These are phyloP conservation scores for Linum usitatissimum DNA, from an alignment of 345 rosid species.

Conservation along the genomic window DNA sequence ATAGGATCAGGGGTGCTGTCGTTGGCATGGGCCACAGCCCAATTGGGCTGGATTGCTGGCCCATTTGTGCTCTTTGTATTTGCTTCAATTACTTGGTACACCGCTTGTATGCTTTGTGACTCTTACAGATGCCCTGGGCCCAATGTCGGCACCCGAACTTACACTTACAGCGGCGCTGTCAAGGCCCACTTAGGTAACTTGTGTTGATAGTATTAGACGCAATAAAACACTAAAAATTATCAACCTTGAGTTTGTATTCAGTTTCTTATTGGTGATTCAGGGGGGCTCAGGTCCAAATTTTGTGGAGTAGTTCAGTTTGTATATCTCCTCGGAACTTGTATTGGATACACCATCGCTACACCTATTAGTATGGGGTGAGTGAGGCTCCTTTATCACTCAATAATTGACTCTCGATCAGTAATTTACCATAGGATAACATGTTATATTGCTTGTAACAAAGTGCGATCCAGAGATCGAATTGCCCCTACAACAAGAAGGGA, in stretches of 20 bases:
- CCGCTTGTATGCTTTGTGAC: slow-evolving; percentile 72
- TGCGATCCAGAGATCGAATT: slow-evolving; percentile 66
- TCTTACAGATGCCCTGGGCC: slow-evolving; percentile 67
- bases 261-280: slow-evolving; percentile 11
- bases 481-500: slow-evolving; percentile 64
- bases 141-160: slow-evolving; percentile 59
- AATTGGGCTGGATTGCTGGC: slow-evolving; percentile 83
- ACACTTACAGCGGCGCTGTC: slow-evolving; percentile 84
- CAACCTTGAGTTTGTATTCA: too few species aligned
- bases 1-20: slow-evolving; percentile 86
- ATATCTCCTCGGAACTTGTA: slow-evolving; percentile 51
- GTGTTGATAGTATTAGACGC: too few species aligned
- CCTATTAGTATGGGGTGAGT: slow-evolving; percentile 97
- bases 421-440: not conserved
- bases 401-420: not conserved
- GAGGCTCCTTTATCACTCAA: slow-evolving; percentile 17
- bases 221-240: too few species aligned
- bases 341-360: slow-evolving; percentile 89
- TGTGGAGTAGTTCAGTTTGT: slow-evolving; percentile 77
- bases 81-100: slow-evolving; percentile 65
- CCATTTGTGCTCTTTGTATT: slow-evolving; percentile 56
- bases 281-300: slow-evolving; percentile 47
- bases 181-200: slow-evolving; percentile 63
- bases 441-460: slow-evolving; percentile 17
- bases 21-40: slow-evolving; percentile 80